Percentiles rank a stretch among this genome's conserved stretches.
Conservation (phyloP, 352 stramenopile species). For the Phytophthora nicotianae region DNA sequence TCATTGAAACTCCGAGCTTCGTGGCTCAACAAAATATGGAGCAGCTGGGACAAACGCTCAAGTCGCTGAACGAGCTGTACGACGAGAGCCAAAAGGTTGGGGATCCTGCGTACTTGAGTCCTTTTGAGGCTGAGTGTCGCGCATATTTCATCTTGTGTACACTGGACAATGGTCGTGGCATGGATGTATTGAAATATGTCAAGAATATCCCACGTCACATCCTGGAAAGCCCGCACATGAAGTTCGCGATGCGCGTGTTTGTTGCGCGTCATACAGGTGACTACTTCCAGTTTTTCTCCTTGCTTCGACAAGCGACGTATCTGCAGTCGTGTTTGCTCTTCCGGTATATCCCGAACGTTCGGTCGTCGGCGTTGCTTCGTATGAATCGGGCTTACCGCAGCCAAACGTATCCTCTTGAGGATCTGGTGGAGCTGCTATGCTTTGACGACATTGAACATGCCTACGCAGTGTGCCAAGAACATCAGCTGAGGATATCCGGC, state of each 20-base stretch:
- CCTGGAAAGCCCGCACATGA: slow-evolving; percentile 70
- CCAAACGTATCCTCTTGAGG: slow-evolving; percentile 66
- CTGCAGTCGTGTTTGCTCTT: slow-evolving; percentile 87
- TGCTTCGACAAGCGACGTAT: slow-evolving; percentile 77
- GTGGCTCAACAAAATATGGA: slow-evolving; percentile 92
- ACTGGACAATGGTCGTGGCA: slow-evolving; percentile 80
- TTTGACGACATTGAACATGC: slow-evolving; percentile 86
- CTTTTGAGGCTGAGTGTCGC: slow-evolving; percentile 86
- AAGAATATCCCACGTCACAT: slow-evolving; percentile 70
- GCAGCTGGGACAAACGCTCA: slow-evolving; percentile 87
- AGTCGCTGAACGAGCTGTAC: slow-evolving; percentile 89
- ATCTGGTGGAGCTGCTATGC: slow-evolving; percentile 71
- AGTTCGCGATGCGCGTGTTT: slow-evolving; percentile 89
- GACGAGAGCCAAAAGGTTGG: slow-evolving; percentile 78
- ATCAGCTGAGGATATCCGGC: slow-evolving; percentile 64
- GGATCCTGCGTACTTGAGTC: slow-evolving; percentile 63
- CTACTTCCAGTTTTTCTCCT: slow-evolving; percentile 84
- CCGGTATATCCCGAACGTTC: slow-evolving; percentile 78
- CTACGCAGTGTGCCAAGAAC: slow-evolving; percentile 61
- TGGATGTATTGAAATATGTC: slow-evolving; percentile 89
- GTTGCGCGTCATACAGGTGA: slow-evolving; percentile 85
- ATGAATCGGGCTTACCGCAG: slow-evolving; percentile 84
- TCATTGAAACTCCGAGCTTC: slow-evolving; percentile 85
- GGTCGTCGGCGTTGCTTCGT: slow-evolving; percentile 69
- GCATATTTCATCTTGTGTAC: slow-evolving; percentile 89